Evolutionary conservation across 2,329 filamentous ascomycete species (phyloP).

Genomic region (Graphium sp.): DNA sequence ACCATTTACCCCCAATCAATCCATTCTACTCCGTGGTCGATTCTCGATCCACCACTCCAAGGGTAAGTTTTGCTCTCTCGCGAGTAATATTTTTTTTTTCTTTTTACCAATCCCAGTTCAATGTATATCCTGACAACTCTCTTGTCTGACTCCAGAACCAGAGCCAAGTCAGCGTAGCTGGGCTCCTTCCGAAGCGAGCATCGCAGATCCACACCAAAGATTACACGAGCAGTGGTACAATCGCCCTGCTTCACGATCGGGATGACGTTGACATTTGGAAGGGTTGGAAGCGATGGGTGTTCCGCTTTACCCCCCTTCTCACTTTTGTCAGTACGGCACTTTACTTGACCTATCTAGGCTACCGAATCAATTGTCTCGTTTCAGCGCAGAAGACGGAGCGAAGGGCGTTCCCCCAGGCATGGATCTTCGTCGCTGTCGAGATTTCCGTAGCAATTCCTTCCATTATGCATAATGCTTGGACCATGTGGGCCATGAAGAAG

Average conservation of each 20-base stretch:
- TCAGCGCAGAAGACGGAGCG: conserved; percentile 24
- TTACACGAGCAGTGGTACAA: conserved; percentile 7
- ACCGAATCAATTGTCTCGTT: conserved; percentile 34
- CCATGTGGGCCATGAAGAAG: conserved; percentile 37
- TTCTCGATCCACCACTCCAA: too few relatives aligned
- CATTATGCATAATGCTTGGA: conserved; percentile 39
- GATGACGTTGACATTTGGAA: conserved; percentile 25
- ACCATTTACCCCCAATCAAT: too few relatives aligned
- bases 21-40: too few relatives aligned
- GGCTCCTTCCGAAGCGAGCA: too few relatives aligned
- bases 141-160: conserved; percentile 14
- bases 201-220: too few relatives aligned
- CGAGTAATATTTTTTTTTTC: too few relatives aligned
- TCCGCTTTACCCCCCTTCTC: conserved; percentile 18
- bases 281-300: conserved; percentile 23
- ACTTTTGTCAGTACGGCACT: conserved; percentile 21
- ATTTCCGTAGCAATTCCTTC: conserved; percentile 33
- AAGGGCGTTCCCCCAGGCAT: conserved; percentile 29
- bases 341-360: conserved; percentile 29
- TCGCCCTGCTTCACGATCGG: conserved; percentile 22
- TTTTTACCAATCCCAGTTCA: too few relatives aligned
- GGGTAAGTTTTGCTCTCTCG: too few relatives aligned
- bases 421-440: conserved; percentile 40
- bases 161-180: conserved; percentile 21
- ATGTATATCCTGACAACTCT: conserved; percentile 3